Conservation (phyloP, 345 rosid genomes). For the Hevea brasiliensis region DNA sequence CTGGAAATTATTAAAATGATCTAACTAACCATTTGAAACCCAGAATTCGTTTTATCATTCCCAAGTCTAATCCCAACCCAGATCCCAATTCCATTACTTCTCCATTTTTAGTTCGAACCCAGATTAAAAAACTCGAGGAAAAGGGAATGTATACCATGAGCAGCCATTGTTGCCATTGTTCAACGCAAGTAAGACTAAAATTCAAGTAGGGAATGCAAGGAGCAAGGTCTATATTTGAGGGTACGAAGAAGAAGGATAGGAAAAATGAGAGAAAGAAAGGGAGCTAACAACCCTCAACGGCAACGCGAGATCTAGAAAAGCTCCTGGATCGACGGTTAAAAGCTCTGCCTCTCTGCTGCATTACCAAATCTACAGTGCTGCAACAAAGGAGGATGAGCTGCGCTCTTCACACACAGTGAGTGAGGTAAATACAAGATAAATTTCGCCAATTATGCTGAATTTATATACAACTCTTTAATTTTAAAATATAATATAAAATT, state of each 20-base stretch:
- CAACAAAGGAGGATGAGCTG: neutral
- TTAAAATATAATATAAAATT: too few relatives aligned
- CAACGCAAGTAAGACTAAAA: neutral
- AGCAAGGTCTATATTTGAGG: neutral
- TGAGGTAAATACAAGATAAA: too few relatives aligned
- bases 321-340: constrained; percentile 70
- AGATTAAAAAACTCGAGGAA: neutral
- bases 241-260: neutral
- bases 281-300: constrained; percentile 61
- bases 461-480: too few relatives aligned
- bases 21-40: neutral
- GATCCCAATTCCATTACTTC: neutral
- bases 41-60: neutral
- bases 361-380: constrained; percentile 19
- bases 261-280: neutral
- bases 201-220: neutral
- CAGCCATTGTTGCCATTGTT: constrained; percentile 62
- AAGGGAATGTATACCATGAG: constrained; percentile 33
- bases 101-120: neutral
- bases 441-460: too few relatives aligned
- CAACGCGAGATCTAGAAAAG: constrained; percentile 67
- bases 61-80: neutral
- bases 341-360: constrained; percentile 73
- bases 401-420: too few relatives aligned
- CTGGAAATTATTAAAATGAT: too few relatives aligned